Conservation (phyloP, 805 yeast genomes). For the Schwanniomyces occidentalis region DNA sequence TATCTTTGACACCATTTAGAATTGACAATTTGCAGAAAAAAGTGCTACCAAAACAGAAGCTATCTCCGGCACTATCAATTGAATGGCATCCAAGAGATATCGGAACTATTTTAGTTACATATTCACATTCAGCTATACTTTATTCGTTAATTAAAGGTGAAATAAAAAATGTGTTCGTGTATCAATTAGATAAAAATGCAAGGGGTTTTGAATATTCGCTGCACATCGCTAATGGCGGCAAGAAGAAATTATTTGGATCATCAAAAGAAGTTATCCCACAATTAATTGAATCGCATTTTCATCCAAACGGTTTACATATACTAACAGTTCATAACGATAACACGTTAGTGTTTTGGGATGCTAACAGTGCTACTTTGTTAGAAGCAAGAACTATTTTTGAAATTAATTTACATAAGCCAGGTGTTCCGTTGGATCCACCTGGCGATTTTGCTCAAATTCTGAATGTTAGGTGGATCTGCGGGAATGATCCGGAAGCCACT, state of each 20-base stretch:
- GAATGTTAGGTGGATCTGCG: slow-evolving; percentile 75
- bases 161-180: slow-evolving; percentile 56
- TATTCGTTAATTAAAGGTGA: slow-evolving; percentile 66
- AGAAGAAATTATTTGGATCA: slow-evolving; percentile 39
- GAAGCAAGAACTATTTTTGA: slow-evolving; percentile 75
- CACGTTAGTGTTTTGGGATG: slow-evolving; percentile 91
- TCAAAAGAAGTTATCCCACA: slow-evolving; percentile 34
- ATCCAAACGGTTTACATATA: slow-evolving; percentile 89
- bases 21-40: slow-evolving; percentile 70
- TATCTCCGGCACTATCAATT: slow-evolving; percentile 66
- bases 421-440: slow-evolving; percentile 20
- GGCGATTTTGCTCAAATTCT: slow-evolving; percentile 43
- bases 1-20: slow-evolving; percentile 60
- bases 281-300: slow-evolving; percentile 64
- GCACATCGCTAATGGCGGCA: slow-evolving; percentile 35
- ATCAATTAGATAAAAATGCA: slow-evolving; percentile 64
- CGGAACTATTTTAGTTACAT: slow-evolving; percentile 73
- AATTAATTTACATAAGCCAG: slow-evolving; percentile 59
- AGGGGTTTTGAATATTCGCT: slow-evolving; percentile 52
- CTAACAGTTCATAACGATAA: slow-evolving; percentile 81
- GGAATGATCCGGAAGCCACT: slow-evolving; percentile 76
- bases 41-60: slow-evolving; percentile 54
- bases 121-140: slow-evolving; percentile 64
- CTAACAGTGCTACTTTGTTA: slow-evolving; percentile 67
- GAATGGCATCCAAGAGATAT: slow-evolving; percentile 89